Evolutionary conservation across 495 filamentous ascomycete species (phyloP), one percentile per base, ranked within the genome.

Genomic region (Lindgomyces ingoldianus): DNA sequence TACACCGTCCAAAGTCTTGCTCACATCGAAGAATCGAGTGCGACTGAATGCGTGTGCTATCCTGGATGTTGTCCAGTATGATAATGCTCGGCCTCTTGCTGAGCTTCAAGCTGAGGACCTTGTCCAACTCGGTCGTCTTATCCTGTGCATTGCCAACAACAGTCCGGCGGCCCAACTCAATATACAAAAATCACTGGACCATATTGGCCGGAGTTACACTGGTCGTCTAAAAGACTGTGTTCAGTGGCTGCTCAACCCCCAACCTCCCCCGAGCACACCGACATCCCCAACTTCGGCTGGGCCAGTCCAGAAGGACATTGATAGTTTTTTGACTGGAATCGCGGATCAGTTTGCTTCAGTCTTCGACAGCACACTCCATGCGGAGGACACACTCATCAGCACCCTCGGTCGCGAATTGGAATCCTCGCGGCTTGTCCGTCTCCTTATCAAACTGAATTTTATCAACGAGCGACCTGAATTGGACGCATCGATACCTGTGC

Each of bases 81-180:
- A 95, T 47, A 77, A 79, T 18, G 83, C 83, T 33, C 81, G 82
- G 36, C 77, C 87, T 4, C 64, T 93, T 4, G 72, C 81, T 19
- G 91, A 98, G 27, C 81, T 93, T 1, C 94, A 98, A 69, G 85
- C 88, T 52, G 89, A 93, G 62, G 94, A 98, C 73, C 82, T 98
- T n/a, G 77, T 86, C 61, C 87, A 89, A 54, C 89, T 98, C 47
- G 95, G 95, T 36, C 86, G 86, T 47, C 79, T 97, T 30, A 87
- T 98, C 26, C 80, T 98, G 18, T 83, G 84, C 52, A 77, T 98
- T 58, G 91, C 89, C 11, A 86, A 84, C 27, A 85, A 87, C 62
- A 86, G 84, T 51, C 80, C 81, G 1, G 75, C 72, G 61, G 71
- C 85, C 67, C 74, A 81, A 76, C 76, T 85, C 60, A 81, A 86